A percentile compares a stretch with the other conserved stretches of the same genome.
These are phyloP conservation scores for Metschnikowia arizonensis DNA, from an alignment of 805 yeast genomes.

Conservation along the genomic window DNA sequence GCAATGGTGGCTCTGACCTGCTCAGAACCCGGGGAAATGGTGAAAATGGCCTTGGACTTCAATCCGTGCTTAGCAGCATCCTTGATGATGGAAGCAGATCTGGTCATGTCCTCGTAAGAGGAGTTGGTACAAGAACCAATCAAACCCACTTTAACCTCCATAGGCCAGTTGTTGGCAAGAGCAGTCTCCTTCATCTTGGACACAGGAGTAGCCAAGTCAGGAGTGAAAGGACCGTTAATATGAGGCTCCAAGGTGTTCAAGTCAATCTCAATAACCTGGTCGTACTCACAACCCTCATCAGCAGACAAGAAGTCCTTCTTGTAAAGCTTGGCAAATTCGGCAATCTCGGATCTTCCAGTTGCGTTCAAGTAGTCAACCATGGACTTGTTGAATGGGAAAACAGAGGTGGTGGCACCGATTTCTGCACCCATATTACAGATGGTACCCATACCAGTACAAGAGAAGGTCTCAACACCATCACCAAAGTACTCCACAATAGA, in stretches of 20 bases:
- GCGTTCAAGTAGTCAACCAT: constrained; percentile 84
- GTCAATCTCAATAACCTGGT: constrained; percentile 87
- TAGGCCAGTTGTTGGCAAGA: constrained; percentile 85
- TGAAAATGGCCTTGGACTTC: constrained; percentile 85
- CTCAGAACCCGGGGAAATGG: constrained; percentile 97
- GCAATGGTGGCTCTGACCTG: constrained; percentile 97
- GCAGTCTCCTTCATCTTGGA: constrained; percentile 84
- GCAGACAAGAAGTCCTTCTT: constrained; percentile 66
- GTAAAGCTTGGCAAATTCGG: constrained; percentile 72
- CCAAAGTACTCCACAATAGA: constrained; percentile 95
- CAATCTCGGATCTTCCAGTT: constrained; percentile 81
- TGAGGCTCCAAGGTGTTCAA: constrained; percentile 88
- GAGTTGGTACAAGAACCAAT: constrained; percentile 99
- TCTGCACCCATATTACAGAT: constrained; percentile 99
- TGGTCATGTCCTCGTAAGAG: constrained; percentile 96
- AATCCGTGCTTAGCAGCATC: constrained; percentile 91
- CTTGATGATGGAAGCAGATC: constrained; percentile 87
- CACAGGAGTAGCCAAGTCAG: constrained; percentile 94
- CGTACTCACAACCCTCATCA: constrained; percentile 91
- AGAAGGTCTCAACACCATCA: constrained; percentile 85
- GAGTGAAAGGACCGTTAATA: constrained; percentile 97
- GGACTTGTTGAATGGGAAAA: constrained; percentile 92
- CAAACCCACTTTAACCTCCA: constrained; percentile 86
- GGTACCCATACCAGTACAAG: constrained; percentile 99
- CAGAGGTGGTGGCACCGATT: constrained; percentile 97